Conservation (phyloP, 2,329 filamentous ascomycete species). For the Aureobasidium sp. region DNA sequence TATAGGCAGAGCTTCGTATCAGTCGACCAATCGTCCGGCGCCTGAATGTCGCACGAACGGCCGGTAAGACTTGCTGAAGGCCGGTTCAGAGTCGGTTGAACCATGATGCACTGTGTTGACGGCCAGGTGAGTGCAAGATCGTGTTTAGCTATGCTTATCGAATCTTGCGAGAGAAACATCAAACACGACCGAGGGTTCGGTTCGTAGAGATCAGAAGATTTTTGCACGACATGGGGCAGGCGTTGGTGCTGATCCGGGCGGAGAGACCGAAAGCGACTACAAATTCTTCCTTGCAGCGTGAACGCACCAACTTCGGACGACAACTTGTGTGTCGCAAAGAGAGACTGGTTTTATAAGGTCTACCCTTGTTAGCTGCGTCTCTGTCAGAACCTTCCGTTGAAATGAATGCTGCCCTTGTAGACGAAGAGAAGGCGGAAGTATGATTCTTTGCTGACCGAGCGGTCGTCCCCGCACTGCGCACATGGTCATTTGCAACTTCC, state of each 20-base stretch:
- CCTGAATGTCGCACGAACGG: conserved; percentile 4
- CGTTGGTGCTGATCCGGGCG: conserved; percentile 15
- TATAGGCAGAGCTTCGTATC: conserved; percentile 1
- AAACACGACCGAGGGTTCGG: conserved; percentile 5
- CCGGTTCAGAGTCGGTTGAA: not conserved
- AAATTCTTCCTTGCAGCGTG: not conserved
- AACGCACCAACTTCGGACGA: not conserved
- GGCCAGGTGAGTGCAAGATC: conserved; percentile 12
- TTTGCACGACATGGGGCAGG: conserved; percentile 11
- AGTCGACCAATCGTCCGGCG: conserved; percentile 6
- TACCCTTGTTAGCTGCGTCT: not conserved
- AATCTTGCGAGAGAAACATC: not conserved
- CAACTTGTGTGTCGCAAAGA: not conserved
- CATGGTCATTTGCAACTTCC: not conserved
- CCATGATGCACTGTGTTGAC: not conserved
- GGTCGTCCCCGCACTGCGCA: conserved; percentile 1
- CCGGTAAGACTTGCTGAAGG: conserved; percentile 1
- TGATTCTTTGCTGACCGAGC: conserved; percentile 4
- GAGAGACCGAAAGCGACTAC: conserved; percentile 13
- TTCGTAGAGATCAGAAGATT: conserved; percentile 6
- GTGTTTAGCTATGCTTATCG: not conserved
- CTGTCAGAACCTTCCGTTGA: not conserved
- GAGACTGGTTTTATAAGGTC: not conserved
- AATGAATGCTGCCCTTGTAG: not conserved
- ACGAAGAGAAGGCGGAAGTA: not conserved